Evolutionary conservation across 306 rosid species (phyloP).

Genomic region (Pyrus betulifolia): DNA sequence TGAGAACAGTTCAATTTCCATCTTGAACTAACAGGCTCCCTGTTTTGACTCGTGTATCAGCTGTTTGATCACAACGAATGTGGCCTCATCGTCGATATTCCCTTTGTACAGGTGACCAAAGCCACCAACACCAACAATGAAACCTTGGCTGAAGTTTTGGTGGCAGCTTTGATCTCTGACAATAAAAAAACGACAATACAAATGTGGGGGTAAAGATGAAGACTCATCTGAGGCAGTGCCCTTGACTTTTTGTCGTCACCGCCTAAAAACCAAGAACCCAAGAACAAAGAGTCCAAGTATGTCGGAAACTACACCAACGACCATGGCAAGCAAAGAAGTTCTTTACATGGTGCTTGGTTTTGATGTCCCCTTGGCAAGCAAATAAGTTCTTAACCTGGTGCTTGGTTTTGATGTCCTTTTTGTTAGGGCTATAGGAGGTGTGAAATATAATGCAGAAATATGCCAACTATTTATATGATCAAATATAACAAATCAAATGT

Average conservation of each 20-base stretch:
- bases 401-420: no score
- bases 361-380: no score
- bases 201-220: constrained; percentile 2
- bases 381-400: no score
- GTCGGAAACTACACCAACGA: not conserved
- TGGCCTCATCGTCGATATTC: not conserved
- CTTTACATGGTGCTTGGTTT: no score
- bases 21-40: constrained; percentile 29
- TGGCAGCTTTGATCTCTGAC: constrained; percentile 24
- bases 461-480: no score
- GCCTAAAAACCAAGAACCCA: not conserved
- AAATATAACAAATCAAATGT: no score
- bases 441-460: no score
- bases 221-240: no score
- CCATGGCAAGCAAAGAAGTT: not conserved
- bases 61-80: constrained; percentile 17
- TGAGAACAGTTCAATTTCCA: constrained; percentile 32
- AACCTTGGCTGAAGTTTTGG: constrained; percentile 17
- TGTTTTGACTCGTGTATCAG: constrained; percentile 27
- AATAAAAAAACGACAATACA: constrained; percentile 22
- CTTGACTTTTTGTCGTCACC: not conserved
- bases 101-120: constrained; percentile 41
- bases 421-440: no score
- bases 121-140: constrained; percentile 31
- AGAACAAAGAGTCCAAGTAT: not conserved